Percentiles rank a stretch among this genome's conserved stretches.
Evolutionary conservation across 2,329 filamentous ascomycete species (phyloP).

Genomic region (Hysterium pulicare): DNA sequence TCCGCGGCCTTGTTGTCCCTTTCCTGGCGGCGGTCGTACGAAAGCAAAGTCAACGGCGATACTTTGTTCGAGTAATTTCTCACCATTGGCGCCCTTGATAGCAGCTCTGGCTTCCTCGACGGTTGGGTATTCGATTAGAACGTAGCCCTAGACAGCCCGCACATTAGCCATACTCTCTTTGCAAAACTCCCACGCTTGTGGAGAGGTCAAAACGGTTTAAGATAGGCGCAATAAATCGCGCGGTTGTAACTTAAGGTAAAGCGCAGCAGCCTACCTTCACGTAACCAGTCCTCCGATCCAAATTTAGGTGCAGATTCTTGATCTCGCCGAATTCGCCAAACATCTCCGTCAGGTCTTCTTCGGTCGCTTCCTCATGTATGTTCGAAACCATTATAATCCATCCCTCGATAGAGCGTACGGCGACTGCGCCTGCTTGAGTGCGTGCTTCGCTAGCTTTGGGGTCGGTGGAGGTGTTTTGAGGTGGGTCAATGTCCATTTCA

Average conservation of each 20-base stretch:
- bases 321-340: slow-evolving; percentile 85
- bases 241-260: too few species aligned
- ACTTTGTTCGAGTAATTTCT: slow-evolving; percentile 77
- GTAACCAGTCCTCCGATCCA: slow-evolving; percentile 79
- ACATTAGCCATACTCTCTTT: too few species aligned
- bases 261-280: too few species aligned
- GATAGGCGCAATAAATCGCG: too few species aligned
- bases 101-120: slow-evolving; percentile 76
- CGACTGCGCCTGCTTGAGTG: slow-evolving; percentile 70
- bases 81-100: slow-evolving; percentile 73
- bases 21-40: slow-evolving; percentile 68
- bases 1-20: slow-evolving; percentile 41
- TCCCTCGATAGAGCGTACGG: slow-evolving; percentile 82
- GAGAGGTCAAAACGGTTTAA: too few species aligned
- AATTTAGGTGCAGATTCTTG: slow-evolving; percentile 80
- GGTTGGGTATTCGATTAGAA: slow-evolving; percentile 79
- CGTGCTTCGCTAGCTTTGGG: slow-evolving; percentile 63
- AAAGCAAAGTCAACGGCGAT: slow-evolving; percentile 82
- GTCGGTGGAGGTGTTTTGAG: slow-evolving; percentile 36
- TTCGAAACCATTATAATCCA: slow-evolving; percentile 88
- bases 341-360: slow-evolving; percentile 76
- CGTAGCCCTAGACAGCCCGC: slow-evolving; percentile 63
- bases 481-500: slow-evolving; percentile 45
- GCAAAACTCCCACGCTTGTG: too few species aligned
- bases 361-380: slow-evolving; percentile 81